Evolutionary conservation across 2,329 filamentous ascomycete genomes (phyloP).

Genomic region (Cryphonectria parasitica): DNA sequence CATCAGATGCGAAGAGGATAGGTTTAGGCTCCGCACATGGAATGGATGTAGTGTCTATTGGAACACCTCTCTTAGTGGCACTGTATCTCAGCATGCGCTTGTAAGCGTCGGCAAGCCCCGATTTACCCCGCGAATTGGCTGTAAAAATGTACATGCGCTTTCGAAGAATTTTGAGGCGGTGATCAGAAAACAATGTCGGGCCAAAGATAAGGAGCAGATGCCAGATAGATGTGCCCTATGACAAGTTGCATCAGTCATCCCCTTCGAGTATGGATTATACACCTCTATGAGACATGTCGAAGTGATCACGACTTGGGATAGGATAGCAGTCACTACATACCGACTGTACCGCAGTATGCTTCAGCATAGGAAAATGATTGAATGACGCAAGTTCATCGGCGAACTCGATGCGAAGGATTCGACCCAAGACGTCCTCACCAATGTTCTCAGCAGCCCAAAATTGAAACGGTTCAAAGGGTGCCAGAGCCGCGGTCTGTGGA

Average conservation of each 20-base stretch:
- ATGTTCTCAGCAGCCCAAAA: slow-evolving; percentile 24
- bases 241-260: background rate
- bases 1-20: slow-evolving; percentile 8
- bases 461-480: slow-evolving; percentile 15
- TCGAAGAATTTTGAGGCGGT: slow-evolving; percentile 12
- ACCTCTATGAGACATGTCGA: background rate
- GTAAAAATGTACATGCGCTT: slow-evolving; percentile 24
- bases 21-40: background rate
- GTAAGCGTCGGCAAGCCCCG: slow-evolving; percentile 14
- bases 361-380: slow-evolving; percentile 18
- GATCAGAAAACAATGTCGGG: slow-evolving; percentile 17
- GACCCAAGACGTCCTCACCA: background rate
- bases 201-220: slow-evolving; percentile 19
- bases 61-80: slow-evolving; percentile 5
- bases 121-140: slow-evolving; percentile 5
- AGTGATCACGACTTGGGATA: background rate
- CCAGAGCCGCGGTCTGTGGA: background rate
- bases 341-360: slow-evolving; percentile 10
- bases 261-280: background rate
- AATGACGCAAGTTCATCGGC: slow-evolving; percentile 15
- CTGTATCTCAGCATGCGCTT: slow-evolving; percentile 7
- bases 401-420: slow-evolving; percentile 20
- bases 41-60: slow-evolving; percentile 11
- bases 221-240: slow-evolving; percentile 13
- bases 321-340: background rate